Percentiles rank a stretch among this genome's conserved stretches.
Evolutionary conservation across 148 eudicot genomes (phyloP).

Genomic region (Pharnaceum exiguum): DNA sequence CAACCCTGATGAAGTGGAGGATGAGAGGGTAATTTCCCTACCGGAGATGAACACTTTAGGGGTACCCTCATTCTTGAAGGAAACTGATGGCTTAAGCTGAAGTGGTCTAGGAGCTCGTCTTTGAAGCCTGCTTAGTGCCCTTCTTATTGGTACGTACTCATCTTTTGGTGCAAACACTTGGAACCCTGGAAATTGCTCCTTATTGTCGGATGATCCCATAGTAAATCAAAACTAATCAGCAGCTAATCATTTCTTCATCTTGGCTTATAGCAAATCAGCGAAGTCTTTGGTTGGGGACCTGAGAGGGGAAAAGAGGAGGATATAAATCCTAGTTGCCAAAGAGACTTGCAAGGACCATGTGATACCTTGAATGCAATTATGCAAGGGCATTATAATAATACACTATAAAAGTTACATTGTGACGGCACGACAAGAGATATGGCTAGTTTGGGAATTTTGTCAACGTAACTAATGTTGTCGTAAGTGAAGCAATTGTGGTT

Average conservation of each 20-base stretch:
- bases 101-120: conserved; percentile 52
- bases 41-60: conserved; percentile 8
- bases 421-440: no score
- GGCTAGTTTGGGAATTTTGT: no score
- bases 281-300: no score
- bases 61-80: conserved; percentile 19
- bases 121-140: conserved; percentile 37
- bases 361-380: no score
- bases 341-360: background rate
- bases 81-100: conserved; percentile 34
- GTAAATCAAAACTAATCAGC: no score
- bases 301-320: background rate
- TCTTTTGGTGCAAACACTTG: conserved; percentile 30
- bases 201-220: conserved; percentile 3
- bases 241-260: no score
- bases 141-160: conserved; percentile 21
- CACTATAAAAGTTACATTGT: no score
- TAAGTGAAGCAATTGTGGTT: no score
- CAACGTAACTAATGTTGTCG: no score
- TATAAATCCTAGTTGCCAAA: background rate
- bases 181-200: conserved; percentile 46
- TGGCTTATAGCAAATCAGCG: no score
- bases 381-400: no score
- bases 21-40: conserved; percentile 19
- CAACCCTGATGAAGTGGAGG: conserved; percentile 2